phyloP scores from a whole-genome alignment of 176 grass and related monocot species.

The Carex myosuroides region DNA sequence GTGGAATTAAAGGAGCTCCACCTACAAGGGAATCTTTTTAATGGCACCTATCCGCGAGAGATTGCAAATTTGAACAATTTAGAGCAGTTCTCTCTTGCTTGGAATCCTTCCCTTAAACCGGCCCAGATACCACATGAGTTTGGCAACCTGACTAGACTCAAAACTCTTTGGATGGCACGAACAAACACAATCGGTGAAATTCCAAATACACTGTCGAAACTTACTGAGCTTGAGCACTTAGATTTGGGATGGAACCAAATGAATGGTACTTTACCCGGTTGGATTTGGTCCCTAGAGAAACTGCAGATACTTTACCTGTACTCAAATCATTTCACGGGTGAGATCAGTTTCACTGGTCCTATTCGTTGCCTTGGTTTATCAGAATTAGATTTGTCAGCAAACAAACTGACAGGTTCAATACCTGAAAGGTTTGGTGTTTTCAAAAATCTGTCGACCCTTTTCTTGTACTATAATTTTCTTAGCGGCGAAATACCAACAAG shows the following conservation, averaged over 20 bases:
- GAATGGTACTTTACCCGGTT: slow-evolving; percentile 19
- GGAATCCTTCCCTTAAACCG: slow-evolving; percentile 20
- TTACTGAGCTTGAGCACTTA: slow-evolving; percentile 19
- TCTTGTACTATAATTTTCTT: slow-evolving; percentile 41
- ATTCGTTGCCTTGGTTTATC: slow-evolving; percentile 4
- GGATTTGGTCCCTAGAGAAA: slow-evolving; percentile 40
- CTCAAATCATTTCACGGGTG: slow-evolving; percentile 18
- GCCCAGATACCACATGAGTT: slow-evolving; percentile 26
- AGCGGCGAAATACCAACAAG: slow-evolving; percentile 32
- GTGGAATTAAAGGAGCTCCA: slow-evolving; percentile 9
- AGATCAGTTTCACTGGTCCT: not conserved
- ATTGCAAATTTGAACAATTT: slow-evolving; percentile 20
- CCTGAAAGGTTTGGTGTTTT: slow-evolving; percentile 28
- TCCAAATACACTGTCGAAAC: not conserved
- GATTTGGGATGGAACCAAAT: slow-evolving; percentile 29
- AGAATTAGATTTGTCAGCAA: slow-evolving; percentile 34
- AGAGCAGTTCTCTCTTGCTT: slow-evolving; percentile 28
- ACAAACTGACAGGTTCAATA: slow-evolving; percentile 30
- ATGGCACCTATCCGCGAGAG: slow-evolving; percentile 32
- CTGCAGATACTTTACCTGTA: slow-evolving; percentile 24
- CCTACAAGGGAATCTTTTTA: slow-evolving; percentile 33
- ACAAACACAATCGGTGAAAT: slow-evolving; percentile 29
- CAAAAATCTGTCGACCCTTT: slow-evolving; percentile 12
- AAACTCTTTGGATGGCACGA: slow-evolving; percentile 13
- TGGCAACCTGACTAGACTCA: slow-evolving; percentile 26